A percentile compares a stretch with the other conserved stretches of the same genome.
phyloP scores from a whole-genome alignment of 352 stramenopile species.

The Phytophthora boehmeriae region DNA sequence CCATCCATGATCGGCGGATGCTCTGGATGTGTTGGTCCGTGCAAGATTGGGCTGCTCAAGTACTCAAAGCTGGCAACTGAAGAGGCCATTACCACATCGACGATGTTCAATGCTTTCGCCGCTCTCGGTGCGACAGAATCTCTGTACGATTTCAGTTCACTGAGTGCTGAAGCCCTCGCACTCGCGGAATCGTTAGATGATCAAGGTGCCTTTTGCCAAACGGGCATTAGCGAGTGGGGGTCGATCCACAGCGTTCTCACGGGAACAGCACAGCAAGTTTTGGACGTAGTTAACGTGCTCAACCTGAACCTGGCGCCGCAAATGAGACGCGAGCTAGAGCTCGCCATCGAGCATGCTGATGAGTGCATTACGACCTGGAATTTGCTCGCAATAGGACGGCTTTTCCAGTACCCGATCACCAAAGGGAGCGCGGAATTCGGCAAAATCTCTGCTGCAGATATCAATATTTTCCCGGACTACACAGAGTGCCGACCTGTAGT shows the following conservation, averaged over 20 bases:
- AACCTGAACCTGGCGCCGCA: constrained; percentile 5
- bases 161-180: constrained; percentile 24
- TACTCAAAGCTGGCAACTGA: constrained; percentile 7
- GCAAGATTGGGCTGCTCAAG: constrained; percentile 28
- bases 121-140: constrained; percentile 8
- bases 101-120: constrained; percentile 21
- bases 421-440: constrained; percentile 3
- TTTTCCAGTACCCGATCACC: constrained; percentile 9
- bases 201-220: constrained; percentile 7
- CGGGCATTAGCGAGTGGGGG: constrained; percentile 15
- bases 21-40: constrained; percentile 18
- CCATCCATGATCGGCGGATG: constrained; percentile 22
- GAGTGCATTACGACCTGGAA: constrained; percentile 14
- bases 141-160: constrained; percentile 22
- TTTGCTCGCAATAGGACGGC: constrained; percentile 6
- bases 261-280: neutral
- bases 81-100: constrained; percentile 14
- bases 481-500: constrained; percentile 3
- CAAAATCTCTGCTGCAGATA: constrained; percentile 10
- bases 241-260: constrained; percentile 12
- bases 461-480: constrained; percentile 18
- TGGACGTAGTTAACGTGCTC: constrained; percentile 1
- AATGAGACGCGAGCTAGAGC: constrained; percentile 13
- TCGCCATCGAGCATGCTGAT: constrained; percentile 2
- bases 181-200: constrained; percentile 13